Evolutionary conservation across 305 asterid species (phyloP).

Genomic region (Nicotiana rustica): DNA sequence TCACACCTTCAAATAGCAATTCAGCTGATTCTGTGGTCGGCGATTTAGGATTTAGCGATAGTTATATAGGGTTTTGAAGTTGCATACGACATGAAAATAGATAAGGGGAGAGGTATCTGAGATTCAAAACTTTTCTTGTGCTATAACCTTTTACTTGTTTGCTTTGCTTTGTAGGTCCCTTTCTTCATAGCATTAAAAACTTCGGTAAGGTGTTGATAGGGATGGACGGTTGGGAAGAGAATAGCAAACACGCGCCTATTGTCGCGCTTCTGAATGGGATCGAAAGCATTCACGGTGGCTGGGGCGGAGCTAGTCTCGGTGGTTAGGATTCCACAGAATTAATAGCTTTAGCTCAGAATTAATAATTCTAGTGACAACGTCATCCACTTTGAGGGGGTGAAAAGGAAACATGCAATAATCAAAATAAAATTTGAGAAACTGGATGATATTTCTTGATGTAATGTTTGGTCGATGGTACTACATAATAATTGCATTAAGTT

Average conservation of each 20-base stretch:
- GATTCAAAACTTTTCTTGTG: neutral
- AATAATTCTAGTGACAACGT: too few relatives aligned
- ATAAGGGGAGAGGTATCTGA: neutral
- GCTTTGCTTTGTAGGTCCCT: neutral
- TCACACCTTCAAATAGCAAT: neutral
- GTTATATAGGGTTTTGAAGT: conserved; percentile 8
- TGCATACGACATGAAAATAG: neutral
- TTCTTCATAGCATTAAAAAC: neutral
- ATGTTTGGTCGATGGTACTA: too few relatives aligned
- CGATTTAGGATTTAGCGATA: neutral
- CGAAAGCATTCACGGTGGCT: neutral
- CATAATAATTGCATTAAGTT: too few relatives aligned
- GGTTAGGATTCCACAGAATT: too few relatives aligned
- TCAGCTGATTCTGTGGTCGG: neutral
- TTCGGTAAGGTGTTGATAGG: neutral
- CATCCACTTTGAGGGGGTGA: too few relatives aligned
- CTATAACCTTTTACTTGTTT: neutral
- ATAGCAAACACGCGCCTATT: conserved; percentile 6
- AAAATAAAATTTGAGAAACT: too few relatives aligned
- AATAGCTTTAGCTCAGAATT: too few relatives aligned
- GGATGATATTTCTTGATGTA: too few relatives aligned
- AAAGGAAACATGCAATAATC: too few relatives aligned
- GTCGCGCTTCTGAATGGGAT: neutral
- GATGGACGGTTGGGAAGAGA: neutral
- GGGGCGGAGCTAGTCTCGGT: too few relatives aligned